These are phyloP conservation scores for Wilcoxina mikolae DNA, from an alignment of 495 filamentous ascomycete species.

Conservation along the genomic window DNA sequence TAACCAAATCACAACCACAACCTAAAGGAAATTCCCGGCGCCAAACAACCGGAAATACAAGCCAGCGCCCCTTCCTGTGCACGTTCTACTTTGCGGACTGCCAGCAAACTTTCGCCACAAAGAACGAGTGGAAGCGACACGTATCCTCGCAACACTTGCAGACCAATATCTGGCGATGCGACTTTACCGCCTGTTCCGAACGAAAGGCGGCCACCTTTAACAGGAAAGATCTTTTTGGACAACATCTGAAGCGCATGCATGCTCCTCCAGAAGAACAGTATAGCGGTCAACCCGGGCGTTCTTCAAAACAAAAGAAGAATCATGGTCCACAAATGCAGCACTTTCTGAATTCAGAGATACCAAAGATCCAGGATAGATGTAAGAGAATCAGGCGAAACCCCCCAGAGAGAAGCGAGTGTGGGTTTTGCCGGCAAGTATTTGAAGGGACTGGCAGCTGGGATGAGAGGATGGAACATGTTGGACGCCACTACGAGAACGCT, in stretches of 20 bases:
- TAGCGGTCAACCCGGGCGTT: not conserved
- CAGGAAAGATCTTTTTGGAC: not conserved
- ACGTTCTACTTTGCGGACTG: constrained; percentile 69
- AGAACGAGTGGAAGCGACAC: constrained; percentile 93
- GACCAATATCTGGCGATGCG: constrained; percentile 24
- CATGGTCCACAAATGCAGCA: not conserved
- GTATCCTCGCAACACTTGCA: constrained; percentile 63
- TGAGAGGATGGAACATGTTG: constrained; percentile 79
- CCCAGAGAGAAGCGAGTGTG: constrained; percentile 49
- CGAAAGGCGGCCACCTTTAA: not conserved
- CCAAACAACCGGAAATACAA: not conserved
- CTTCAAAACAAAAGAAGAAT: not conserved
- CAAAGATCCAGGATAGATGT: constrained; percentile 41
- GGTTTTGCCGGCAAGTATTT: constrained; percentile 50
- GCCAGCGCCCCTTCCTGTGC: constrained; percentile 53
- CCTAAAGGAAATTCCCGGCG: no score
- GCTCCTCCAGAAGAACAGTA: no score
- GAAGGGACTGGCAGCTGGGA: constrained; percentile 56
- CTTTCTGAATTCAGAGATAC: constrained; percentile 9
- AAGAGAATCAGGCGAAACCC: constrained; percentile 42
- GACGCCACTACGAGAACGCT: constrained; percentile 54
- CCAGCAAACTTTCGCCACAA: constrained; percentile 62
- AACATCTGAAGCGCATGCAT: not conserved
- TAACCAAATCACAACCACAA: no score
- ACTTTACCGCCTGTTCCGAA: not conserved